These are phyloP conservation scores for Fusarium redolens DNA, from an alignment of 2,329 filamentous ascomycete species.

Conservation along the genomic window DNA sequence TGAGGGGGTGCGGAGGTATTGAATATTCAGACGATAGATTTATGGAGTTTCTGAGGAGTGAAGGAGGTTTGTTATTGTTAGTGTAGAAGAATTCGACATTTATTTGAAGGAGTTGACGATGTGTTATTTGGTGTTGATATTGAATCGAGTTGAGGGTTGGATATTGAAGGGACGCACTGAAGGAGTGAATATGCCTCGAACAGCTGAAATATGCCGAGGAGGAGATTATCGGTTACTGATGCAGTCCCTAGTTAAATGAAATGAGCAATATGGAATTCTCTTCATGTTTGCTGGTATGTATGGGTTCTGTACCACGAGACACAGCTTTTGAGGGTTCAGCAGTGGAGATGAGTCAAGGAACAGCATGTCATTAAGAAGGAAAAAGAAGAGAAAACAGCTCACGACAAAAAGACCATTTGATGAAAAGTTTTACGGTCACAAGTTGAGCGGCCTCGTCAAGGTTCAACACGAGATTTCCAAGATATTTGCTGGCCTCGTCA, in stretches of 20 bases:
- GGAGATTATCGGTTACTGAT: constrained; percentile 9
- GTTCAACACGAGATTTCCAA: not conserved
- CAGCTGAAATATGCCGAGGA: not conserved
- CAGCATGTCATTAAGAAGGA: not conserved
- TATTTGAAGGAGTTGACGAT: constrained; percentile 11
- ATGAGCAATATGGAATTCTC: constrained; percentile 1
- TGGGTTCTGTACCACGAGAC: constrained; percentile 20
- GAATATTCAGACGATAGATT: constrained; percentile 38
- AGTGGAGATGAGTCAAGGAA: not conserved
- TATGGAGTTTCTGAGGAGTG: constrained; percentile 7
- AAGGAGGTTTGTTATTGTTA: constrained; percentile 18
- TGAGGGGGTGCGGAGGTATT: constrained; percentile 33
- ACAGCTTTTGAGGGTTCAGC: not conserved
- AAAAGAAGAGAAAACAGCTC: not conserved
- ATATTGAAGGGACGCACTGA: constrained; percentile 11
- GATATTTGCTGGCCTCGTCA: constrained; percentile 7
- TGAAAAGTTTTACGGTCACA: not conserved
- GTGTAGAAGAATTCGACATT: constrained; percentile 15
- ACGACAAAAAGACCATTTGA: not conserved
- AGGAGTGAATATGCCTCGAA: not conserved
- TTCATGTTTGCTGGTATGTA: constrained; percentile 20
- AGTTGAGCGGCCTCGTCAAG: not conserved
- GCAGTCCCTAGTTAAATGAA: constrained; percentile 1
- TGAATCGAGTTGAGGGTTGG: constrained; percentile 2
- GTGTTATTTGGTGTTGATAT: constrained; percentile 5